Conservation (phyloP, 1,284 basidiomycete species). For the Cryptococcus sp. region DNA sequence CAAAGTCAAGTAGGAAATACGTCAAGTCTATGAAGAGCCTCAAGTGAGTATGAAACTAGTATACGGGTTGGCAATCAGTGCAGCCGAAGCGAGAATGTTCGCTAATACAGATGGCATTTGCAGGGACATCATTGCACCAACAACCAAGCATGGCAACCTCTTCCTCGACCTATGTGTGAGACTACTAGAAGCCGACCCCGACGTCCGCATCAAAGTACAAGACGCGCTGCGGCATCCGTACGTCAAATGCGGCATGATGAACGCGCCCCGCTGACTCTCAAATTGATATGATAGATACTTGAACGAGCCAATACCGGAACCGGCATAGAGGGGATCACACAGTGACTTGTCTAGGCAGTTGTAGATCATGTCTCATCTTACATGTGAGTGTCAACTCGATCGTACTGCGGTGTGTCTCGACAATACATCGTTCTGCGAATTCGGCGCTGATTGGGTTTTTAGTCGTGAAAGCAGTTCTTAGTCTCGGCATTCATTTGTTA, state of each 20-base stretch:
- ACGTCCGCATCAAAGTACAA: constrained; percentile 78
- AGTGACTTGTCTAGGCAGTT: too few relatives aligned
- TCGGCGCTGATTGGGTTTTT: too few relatives aligned
- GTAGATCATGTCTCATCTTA: too few relatives aligned
- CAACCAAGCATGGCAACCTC: constrained; percentile 60
- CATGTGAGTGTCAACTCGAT: too few relatives aligned
- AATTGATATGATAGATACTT: constrained; percentile 8
- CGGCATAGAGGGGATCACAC: not conserved
- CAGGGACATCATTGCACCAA: constrained; percentile 82
- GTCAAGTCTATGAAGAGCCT: constrained; percentile 82
- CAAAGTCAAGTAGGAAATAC: constrained; percentile 89
- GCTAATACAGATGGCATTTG: not conserved
- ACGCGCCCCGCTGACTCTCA: not conserved
- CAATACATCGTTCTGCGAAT: too few relatives aligned
- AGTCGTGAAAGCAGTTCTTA: too few relatives aligned
- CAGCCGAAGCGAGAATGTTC: too few relatives aligned
- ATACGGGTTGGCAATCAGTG: too few relatives aligned
- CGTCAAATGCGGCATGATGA: not conserved
- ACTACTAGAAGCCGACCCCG: constrained; percentile 88
- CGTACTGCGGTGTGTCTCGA: too few relatives aligned
- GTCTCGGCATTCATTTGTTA: too few relatives aligned
- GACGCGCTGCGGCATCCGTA: constrained; percentile 83
- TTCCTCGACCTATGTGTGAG: constrained; percentile 86
- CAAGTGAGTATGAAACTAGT: constrained; percentile 57
- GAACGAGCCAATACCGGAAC: constrained; percentile 21